Percentiles rank a stretch among this genome's conserved stretches.
These are phyloP conservation scores for Halophytophthora batemanensis DNA, from an alignment of 352 stramenopile species.

Conservation along the genomic window DNA sequence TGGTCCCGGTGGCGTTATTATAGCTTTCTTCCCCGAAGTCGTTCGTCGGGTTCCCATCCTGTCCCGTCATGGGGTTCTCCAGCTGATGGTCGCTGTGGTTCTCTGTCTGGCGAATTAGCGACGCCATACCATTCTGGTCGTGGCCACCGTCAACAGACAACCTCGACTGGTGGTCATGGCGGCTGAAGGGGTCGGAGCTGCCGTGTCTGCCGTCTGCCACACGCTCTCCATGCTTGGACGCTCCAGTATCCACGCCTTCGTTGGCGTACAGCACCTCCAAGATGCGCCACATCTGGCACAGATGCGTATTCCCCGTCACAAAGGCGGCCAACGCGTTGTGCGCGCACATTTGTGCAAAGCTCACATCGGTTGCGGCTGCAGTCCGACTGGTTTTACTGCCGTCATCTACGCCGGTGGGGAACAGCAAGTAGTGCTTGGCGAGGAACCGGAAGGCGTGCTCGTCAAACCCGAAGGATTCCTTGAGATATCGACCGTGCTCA, in stretches of 20 bases:
- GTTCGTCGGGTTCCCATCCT: constrained; percentile 9
- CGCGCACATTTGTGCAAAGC: constrained; percentile 73
- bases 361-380: constrained; percentile 15
- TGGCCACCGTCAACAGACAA: constrained; percentile 21
- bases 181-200: constrained; percentile 13
- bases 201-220: constrained; percentile 5
- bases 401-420: constrained; percentile 13
- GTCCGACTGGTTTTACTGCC: constrained; percentile 8
- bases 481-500: constrained; percentile 60
- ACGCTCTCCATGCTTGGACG: constrained; percentile 3
- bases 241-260: constrained; percentile 19
- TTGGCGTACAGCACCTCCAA: constrained; percentile 73
- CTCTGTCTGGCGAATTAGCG: constrained; percentile 1
- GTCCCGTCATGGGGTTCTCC: constrained; percentile 11
- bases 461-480: constrained; percentile 84
- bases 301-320: constrained; percentile 63
- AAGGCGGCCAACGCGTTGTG: constrained; percentile 82
- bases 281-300: constrained; percentile 88
- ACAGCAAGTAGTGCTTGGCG: constrained; percentile 67
- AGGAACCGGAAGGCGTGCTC: constrained; percentile 84
- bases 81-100: constrained; percentile 15
- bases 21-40: constrained; percentile 21
- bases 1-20: constrained; percentile 2
- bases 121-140: constrained; percentile 12
- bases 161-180: constrained; percentile 12